Percentiles rank a stretch among this genome's conserved stretches.
phyloP scores from a whole-genome alignment of 1,139 yeast genomes.

The Blastobotrys indianensis region DNA sequence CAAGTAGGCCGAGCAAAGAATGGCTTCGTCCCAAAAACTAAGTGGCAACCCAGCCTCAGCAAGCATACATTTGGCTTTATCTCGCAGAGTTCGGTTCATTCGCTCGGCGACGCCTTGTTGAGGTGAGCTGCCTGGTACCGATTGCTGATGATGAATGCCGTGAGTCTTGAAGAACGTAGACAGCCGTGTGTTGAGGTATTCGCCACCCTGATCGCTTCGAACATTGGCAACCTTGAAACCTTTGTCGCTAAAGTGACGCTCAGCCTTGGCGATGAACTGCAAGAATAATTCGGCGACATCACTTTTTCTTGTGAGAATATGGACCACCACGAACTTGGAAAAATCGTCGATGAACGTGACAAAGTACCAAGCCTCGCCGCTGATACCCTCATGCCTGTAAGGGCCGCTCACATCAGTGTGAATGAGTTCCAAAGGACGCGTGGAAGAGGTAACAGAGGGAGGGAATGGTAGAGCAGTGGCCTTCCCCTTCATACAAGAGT shows the following conservation, averaged over 20 bases:
- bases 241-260: no score
- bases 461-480: neutral
- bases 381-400: neutral
- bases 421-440: neutral
- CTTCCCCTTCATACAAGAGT: neutral
- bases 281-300: neutral
- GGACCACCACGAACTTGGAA: neutral
- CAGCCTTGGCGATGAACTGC: neutral
- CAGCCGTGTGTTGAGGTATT: neutral
- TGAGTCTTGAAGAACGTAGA: neutral
- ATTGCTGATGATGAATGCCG: neutral
- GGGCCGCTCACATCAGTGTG: neutral
- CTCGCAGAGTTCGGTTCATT: constrained; percentile 4
- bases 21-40: neutral
- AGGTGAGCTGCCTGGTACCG: neutral
- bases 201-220: constrained; percentile 1
- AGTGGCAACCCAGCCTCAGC: neutral
- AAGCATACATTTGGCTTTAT: constrained; percentile 1
- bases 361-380: constrained; percentile 1
- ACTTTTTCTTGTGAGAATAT: neutral
- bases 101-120: constrained; percentile 4
- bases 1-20: no score
- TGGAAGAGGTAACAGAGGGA: neutral
- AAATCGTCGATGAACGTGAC: neutral
- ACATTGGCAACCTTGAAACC: constrained; percentile 1